phyloP scores from a whole-genome alignment of 495 filamentous ascomycete species.

The Aspergillus nanangensis region DNA sequence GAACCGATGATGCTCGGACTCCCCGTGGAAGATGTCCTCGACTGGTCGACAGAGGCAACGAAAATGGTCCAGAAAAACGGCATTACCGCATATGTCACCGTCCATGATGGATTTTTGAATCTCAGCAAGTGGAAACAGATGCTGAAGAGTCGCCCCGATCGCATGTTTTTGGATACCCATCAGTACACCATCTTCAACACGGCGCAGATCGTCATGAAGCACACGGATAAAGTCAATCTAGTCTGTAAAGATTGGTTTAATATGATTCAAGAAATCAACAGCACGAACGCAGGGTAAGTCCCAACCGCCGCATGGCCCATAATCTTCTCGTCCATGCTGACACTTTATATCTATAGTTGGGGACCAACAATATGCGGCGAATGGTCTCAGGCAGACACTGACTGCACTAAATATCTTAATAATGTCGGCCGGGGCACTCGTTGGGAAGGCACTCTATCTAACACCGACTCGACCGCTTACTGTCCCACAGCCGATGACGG shows the following conservation, averaged over 20 bases:
- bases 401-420: constrained; percentile 84
- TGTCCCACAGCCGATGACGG: constrained; percentile 61
- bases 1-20: constrained; percentile 77
- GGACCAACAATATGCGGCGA: constrained; percentile 97
- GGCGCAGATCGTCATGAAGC: constrained; percentile 66
- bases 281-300: constrained; percentile 62
- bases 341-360: constrained; percentile 46
- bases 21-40: constrained; percentile 50
- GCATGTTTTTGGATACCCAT: constrained; percentile 83
- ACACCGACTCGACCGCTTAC: constrained; percentile 55
- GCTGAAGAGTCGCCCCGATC: constrained; percentile 45
- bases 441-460: constrained; percentile 79
- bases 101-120: constrained; percentile 83
- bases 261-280: constrained; percentile 67
- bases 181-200: constrained; percentile 90
- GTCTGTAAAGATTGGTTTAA: constrained; percentile 81
- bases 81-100: constrained; percentile 59
- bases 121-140: constrained; percentile 73
- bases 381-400: constrained; percentile 97
- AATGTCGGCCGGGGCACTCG: constrained; percentile 84
- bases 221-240: constrained; percentile 72
- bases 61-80: constrained; percentile 66
- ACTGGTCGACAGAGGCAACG: constrained; percentile 66
- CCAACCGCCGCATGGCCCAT: neutral
- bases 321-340: neutral